Conservation (phyloP, 2,329 filamentous ascomycete genomes). For the Penicillium sp. region DNA sequence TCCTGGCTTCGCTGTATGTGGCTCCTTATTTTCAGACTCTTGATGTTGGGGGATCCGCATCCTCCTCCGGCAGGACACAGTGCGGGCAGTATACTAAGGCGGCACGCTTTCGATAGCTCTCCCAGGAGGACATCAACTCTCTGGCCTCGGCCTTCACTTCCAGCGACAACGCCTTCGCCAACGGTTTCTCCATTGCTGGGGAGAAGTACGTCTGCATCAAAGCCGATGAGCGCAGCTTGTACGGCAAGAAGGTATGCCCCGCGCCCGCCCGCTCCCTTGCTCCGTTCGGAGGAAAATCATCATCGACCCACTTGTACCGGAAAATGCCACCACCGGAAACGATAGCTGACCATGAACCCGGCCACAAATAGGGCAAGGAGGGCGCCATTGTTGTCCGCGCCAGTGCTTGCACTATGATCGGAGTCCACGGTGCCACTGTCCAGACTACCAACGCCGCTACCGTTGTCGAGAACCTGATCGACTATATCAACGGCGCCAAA, state of each 20-base stretch:
- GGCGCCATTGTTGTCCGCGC: constrained; percentile 83
- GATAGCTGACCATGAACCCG: neutral
- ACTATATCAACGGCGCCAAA: constrained; percentile 77
- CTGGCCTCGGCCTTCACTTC: constrained; percentile 51
- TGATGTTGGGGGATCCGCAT: neutral
- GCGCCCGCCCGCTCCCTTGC: constrained; percentile 14
- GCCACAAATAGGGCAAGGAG: constrained; percentile 58
- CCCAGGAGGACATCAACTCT: constrained; percentile 50
- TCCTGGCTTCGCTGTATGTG: constrained; percentile 63
- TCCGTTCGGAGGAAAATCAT: neutral
- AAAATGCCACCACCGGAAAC: neutral
- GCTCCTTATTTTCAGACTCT: neutral
- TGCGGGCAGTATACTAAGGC: neutral
- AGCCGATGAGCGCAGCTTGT: constrained; percentile 71
- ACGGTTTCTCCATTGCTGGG: constrained; percentile 69
- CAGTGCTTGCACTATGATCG: constrained; percentile 78
- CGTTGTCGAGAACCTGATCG: constrained; percentile 75
- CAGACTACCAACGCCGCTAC: constrained; percentile 69
- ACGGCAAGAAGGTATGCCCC: constrained; percentile 69
- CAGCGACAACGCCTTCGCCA: constrained; percentile 41
- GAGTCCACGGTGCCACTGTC: constrained; percentile 71
- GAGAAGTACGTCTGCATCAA: constrained; percentile 73
- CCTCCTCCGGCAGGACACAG: no score
- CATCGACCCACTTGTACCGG: neutral
- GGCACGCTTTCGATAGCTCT: constrained; percentile 35